phyloP scores from a whole-genome alignment of 768 basidiomycete species.

The Baorangia bicolor region DNA sequence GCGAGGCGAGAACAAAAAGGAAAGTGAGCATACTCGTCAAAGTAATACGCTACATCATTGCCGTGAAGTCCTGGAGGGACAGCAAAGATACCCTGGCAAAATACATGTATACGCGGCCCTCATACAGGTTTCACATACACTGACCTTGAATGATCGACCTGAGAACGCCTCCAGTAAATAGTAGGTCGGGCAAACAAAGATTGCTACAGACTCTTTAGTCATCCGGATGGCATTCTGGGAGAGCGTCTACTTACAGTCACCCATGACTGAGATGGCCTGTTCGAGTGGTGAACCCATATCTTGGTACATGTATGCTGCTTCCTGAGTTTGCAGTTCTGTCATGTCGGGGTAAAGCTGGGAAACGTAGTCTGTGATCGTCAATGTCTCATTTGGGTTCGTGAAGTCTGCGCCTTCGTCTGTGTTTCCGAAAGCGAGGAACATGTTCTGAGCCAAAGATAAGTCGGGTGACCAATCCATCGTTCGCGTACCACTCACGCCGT shows the following conservation, averaged over 20 bases:
- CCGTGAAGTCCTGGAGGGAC: not conserved
- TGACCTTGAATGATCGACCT: not conserved
- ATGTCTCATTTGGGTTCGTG: not conserved
- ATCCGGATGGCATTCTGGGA: not conserved
- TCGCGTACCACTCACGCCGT: not conserved
- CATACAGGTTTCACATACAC: not conserved
- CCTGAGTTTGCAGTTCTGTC: not conserved
- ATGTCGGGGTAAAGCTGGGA: not conserved
- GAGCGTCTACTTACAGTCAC: not conserved
- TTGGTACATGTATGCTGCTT: not conserved
- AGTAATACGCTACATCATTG: not conserved
- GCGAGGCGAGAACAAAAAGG: not conserved
- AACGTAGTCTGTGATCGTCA: not conserved
- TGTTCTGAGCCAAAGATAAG: not conserved
- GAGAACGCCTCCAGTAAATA: not conserved
- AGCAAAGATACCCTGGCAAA: not conserved
- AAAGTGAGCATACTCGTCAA: not conserved
- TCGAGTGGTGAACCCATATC: not conserved
- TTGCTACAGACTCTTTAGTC: not conserved
- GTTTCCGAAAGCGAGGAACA: not conserved
- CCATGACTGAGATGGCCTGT: not conserved
- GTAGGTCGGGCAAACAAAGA: not conserved
- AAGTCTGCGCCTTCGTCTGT: not conserved
- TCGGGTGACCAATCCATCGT: not conserved
- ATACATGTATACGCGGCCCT: not conserved